Evolutionary conservation across 2,329 filamentous ascomycete genomes (phyloP), one percentile per base, ranked within the genome.

Genomic region (Cercospora zeae-maydis): DNA sequence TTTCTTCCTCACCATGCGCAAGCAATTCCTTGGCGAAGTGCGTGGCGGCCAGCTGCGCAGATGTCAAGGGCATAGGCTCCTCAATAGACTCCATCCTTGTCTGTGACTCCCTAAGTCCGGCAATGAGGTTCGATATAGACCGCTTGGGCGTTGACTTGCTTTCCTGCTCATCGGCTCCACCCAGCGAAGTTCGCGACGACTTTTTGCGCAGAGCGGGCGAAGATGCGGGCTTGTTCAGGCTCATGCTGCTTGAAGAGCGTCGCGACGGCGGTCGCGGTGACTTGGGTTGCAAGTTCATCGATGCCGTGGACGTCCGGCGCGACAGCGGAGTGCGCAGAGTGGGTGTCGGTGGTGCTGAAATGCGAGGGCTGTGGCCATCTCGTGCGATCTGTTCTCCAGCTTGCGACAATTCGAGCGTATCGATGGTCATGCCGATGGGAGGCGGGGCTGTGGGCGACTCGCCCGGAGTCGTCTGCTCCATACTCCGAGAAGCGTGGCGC

Each of bases 1-100:
- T 70, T 1, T 73, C 75, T 4, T 68, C 72, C 33, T 79, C 78
- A 62, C 88, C 83, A 70, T 91, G 88, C 6, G 82, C 76, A 14
- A 84, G 81, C 33, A 96, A 76, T 74, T 96, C 91, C 64, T 83
- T 84, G 65, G 81, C 80, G 72, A 96, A 90, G 75, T 89, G 86
- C 8, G 85, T 82, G 14, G 63, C 62, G 6, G 73, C 73, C 19
- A 75, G 67, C 36, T 72, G 67, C 9, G 70, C 59, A 14, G 72
- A 71, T 5, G 73, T 74, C 13, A 73, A 59, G 2, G 65, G 65
- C 47, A 71, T 65, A 8, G 73, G 73, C 69, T 75, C 73, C 42
- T 69, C 66, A 19, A 74, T 75, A 3, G 69, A 55, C 63, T 73
- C 73, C 73, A 74, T 75, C 14, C 63, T 70, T n/a, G 65, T 61